These are phyloP conservation scores for Aureobasidium vineae DNA, from an alignment of 2,329 filamentous ascomycete genomes.

Conservation along the genomic window DNA sequence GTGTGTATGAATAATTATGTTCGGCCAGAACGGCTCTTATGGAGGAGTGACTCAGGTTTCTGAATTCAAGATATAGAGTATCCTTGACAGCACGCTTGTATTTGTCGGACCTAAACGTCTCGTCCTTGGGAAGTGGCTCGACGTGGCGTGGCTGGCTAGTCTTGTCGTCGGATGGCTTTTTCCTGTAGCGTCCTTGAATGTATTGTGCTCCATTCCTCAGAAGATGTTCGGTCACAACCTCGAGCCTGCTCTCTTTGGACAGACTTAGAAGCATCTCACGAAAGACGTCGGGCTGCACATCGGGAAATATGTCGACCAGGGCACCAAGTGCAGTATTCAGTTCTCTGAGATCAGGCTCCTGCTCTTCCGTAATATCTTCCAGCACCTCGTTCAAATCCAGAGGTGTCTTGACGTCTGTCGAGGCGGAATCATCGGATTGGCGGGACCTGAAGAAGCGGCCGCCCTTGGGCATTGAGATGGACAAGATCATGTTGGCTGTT, in stretches of 20 bases:
- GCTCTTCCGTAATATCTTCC: conserved; percentile 33
- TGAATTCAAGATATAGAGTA: conserved; percentile 73
- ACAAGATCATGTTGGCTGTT: conserved; percentile 26
- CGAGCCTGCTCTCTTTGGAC: conserved; percentile 71
- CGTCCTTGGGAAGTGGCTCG: conserved; percentile 53
- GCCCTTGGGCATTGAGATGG: conserved; percentile 26
- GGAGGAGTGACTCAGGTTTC: conserved; percentile 67
- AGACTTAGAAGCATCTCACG: conserved; percentile 75
- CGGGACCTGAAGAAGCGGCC: conserved; percentile 21
- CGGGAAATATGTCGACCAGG: conserved; percentile 71
- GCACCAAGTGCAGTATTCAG: conserved; percentile 68
- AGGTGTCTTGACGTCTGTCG: not conserved
- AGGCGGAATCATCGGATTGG: not conserved
- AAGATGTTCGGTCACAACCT: conserved; percentile 73
- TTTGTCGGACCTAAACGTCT: conserved; percentile 64
- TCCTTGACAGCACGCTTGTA: conserved; percentile 68
- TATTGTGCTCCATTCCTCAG: conserved; percentile 69
- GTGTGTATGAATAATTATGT: conserved; percentile 74
- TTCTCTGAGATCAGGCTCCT: conserved; percentile 64
- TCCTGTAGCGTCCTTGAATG: conserved; percentile 63
- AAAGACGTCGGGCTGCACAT: conserved; percentile 79
- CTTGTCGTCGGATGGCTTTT: conserved; percentile 24
- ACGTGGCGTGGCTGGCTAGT: not conserved
- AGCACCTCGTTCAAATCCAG: conserved; percentile 11
- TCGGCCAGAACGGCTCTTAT: conserved; percentile 78